Evolutionary conservation across 192 early-diverging fungal genomes (phyloP), one percentile per base, ranked within the genome.

Genomic region (Phlyctochytrium planicorne): DNA sequence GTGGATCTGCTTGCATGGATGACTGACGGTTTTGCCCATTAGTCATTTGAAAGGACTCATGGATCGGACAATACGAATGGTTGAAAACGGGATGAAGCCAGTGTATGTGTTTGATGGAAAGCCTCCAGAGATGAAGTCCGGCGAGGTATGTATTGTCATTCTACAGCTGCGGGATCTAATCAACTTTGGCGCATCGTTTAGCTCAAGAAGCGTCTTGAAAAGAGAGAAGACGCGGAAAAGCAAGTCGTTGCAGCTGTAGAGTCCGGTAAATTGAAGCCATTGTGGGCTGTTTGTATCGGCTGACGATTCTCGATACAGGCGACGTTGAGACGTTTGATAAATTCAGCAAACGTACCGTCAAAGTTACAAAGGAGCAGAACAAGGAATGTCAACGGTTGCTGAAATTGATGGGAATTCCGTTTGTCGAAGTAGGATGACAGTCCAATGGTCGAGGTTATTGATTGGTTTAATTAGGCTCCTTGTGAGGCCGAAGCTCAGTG

Each of bases 401-500:
- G 16, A 87, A 83, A 68, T 76, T 95, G 31, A 95, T 99, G 89
- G 97, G 97, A 14, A 89, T 99, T 30, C 97, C 97, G 1, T 90
- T 88, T 71, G 81, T 95, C 16, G 91, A 92, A 71, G 89, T 90
- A 70, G 24, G 68, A 30, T 36, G 29, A 31, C 27, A 24, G 55
- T 4, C 25, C 27, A 20, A 20, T 12, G 12, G 40, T 47, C 20
- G 40, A 47, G 20, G 20, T n/a, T n/a, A 24, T 24, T 29, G 23
- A 59, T 29, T 24, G 57, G 57, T 14, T n/a, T n/a, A 75, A 90
- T 3, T 86, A 94, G 73, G 97, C 97, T 17, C 97, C 97, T 6
- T 91, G 93, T 72, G 97, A 99, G 78, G 97, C 97, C 2, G 97
- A 99, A 70, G 95, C 97, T 0, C 94, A 99, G 71, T 99, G 97